Evolutionary conservation across 164 flowering plant species (phyloP).

Genomic region (Dillenia turbinata): DNA sequence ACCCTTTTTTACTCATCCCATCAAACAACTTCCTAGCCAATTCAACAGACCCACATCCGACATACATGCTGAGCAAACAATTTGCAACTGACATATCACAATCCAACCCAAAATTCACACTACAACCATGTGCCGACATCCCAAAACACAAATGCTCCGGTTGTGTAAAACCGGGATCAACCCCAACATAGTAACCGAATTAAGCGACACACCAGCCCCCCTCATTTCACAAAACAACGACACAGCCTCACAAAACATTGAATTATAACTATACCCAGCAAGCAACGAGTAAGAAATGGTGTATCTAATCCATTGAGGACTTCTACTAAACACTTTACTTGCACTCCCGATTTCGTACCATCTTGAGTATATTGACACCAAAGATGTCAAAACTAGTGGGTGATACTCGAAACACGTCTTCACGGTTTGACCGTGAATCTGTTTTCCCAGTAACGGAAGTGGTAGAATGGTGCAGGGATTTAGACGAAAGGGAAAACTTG

Average conservation of each 20-base stretch:
- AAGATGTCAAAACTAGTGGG: constrained; percentile 56
- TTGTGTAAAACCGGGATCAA: constrained; percentile 44
- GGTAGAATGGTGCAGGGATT: constrained; percentile 70
- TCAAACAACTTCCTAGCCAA: constrained; percentile 55
- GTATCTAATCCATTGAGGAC: constrained; percentile 20
- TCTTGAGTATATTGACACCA: constrained; percentile 64
- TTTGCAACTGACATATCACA: constrained; percentile 49
- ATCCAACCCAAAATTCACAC: constrained; percentile 49
- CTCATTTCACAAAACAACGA: constrained; percentile 54
- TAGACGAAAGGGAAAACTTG: constrained; percentile 77
- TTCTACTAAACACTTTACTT: constrained; percentile 61
- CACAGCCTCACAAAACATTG: constrained; percentile 32
- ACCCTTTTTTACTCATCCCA: constrained; percentile 46
- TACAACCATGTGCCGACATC: constrained; percentile 50
- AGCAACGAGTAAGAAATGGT: constrained; percentile 71
- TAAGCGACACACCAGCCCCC: constrained; percentile 33
- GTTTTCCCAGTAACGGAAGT: constrained; percentile 47
- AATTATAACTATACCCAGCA: constrained; percentile 51
- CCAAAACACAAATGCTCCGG: constrained; percentile 48
- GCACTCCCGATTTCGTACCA: constrained; percentile 33
- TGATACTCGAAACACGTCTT: constrained; percentile 51
- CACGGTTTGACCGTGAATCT: constrained; percentile 66
- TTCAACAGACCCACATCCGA: constrained; percentile 51
- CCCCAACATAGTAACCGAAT: constrained; percentile 63
- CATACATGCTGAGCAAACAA: constrained; percentile 77